Percentiles rank a stretch among this genome's conserved stretches.
Evolutionary conservation across 73 alveolate species (phyloP).

Genomic region (Uronychia setigera): DNA sequence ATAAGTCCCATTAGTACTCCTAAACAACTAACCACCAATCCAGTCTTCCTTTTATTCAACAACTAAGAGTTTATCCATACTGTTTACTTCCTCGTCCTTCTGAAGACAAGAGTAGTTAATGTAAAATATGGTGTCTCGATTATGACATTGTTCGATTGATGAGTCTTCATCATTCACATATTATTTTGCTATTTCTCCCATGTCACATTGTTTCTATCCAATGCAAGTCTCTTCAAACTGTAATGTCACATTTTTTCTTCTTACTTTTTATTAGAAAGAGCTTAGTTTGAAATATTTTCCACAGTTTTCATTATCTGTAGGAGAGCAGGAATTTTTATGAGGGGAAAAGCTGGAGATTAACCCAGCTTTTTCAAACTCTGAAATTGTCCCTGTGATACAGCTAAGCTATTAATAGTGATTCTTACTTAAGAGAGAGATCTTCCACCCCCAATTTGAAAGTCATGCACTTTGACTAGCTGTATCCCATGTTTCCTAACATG

Average conservation of each 20-base stretch:
- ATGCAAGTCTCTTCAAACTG: background rate
- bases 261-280: background rate
- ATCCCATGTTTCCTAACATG: constrained; percentile 41
- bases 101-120: background rate
- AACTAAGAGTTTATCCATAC: constrained; percentile 7
- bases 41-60: background rate
- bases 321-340: background rate
- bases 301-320: background rate
- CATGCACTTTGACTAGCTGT: constrained; percentile 26
- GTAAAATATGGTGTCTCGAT: background rate
- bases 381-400: constrained; percentile 1
- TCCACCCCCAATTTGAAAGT: constrained; percentile 5
- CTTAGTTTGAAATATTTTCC: constrained; percentile 10
- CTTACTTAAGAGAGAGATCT: constrained; percentile 22
- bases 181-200: background rate
- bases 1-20: constrained; percentile 28
- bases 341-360: background rate
- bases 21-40: constrained; percentile 17
- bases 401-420: constrained; percentile 12
- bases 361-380: background rate
- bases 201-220: constrained; percentile 2
- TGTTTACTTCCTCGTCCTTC: background rate
- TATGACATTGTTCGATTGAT: background rate
- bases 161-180: background rate
- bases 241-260: background rate